Evolutionary conservation across 495 filamentous ascomycete species (phyloP), one percentile per base, ranked within the genome.

Genomic region (Corynascus novoguineensis): DNA sequence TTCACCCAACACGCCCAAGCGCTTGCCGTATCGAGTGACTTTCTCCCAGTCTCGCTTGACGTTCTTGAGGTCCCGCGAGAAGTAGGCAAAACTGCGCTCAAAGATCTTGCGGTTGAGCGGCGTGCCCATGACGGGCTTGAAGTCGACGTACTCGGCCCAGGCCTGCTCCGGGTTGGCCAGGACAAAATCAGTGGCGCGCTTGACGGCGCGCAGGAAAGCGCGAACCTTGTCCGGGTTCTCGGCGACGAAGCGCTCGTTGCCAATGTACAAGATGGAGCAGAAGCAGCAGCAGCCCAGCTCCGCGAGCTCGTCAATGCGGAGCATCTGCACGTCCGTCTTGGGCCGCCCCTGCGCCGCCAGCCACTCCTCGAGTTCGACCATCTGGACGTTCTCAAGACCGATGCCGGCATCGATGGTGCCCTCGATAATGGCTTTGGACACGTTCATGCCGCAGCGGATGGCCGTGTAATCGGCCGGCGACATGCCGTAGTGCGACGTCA

Each of bases 241-340:
- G 25, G 76, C 70, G 40, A 87, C 67, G 76, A 88, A 88, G 40
- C 65, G 63, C 66, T 87, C 83, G 65, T 87, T 71, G 64, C 74
- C 74, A 51, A 88, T 88, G 76, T 88, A 88, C 40, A 88, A 75
- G 65, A 87, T 86, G 1, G 81, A 83, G 73, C 83, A 86, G 78
- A 86, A 87, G 75, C 84, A 88, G 79, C 85, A 87, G 73, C 85
- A 87, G 53, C 85, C 84, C 28, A 86, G 71, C 66, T 86, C 82
- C 55, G 84, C 84, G 41, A 88, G 82, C 72, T 87, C 77, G 71
- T 86, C 84, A 65, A 88, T 87, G 64, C 84, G 83, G 21, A 87
- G 78, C 83, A 87, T 88, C 69, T 86, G 82, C 5, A 88, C 84
- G 63, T 73, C 84, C 41, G 69, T 72, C 63, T 76, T 79, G 48